These are phyloP conservation scores for Rhexocercosporidium sp. DNA, from an alignment of 2,329 filamentous ascomycete species.

Conservation along the genomic window DNA sequence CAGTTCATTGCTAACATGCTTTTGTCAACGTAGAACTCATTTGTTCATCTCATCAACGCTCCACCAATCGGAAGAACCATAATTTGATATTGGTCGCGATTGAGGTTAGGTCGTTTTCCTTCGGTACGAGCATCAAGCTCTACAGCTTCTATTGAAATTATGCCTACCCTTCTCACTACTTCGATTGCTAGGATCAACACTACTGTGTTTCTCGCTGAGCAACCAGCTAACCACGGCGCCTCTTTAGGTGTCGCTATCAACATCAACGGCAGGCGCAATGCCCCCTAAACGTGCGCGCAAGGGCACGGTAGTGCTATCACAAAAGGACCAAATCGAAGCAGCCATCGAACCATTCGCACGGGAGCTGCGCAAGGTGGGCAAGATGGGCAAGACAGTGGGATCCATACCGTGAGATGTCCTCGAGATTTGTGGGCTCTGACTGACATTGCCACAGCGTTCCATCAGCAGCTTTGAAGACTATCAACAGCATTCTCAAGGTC, in stretches of 20 bases:
- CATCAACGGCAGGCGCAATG: not conserved
- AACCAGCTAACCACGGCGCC: not conserved
- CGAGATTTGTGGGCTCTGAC: not conserved
- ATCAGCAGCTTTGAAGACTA: not conserved
- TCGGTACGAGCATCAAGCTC: too few species aligned
- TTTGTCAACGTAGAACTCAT: too few species aligned
- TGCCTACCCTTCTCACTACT: not conserved
- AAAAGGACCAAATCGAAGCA: not conserved
- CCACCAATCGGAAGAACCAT: not conserved
- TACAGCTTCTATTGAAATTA: not conserved
- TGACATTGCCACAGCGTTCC: not conserved
- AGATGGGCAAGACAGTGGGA: not conserved
- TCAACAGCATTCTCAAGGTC: constrained; percentile 22
- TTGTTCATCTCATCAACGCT: too few species aligned
- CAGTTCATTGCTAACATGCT: too few species aligned
- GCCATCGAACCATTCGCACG: not conserved
- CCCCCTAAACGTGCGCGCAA: not conserved
- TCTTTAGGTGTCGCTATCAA: not conserved
- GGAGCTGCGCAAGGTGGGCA: not conserved
- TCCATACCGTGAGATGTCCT: not conserved
- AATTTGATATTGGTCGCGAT: not conserved
- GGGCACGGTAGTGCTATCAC: not conserved
- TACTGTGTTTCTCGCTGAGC: not conserved
- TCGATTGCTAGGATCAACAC: not conserved
- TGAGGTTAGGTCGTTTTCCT: not conserved